phyloP scores from a whole-genome alignment of 768 basidiomycete species.

The Rhodosporidiobolus sp. region DNA sequence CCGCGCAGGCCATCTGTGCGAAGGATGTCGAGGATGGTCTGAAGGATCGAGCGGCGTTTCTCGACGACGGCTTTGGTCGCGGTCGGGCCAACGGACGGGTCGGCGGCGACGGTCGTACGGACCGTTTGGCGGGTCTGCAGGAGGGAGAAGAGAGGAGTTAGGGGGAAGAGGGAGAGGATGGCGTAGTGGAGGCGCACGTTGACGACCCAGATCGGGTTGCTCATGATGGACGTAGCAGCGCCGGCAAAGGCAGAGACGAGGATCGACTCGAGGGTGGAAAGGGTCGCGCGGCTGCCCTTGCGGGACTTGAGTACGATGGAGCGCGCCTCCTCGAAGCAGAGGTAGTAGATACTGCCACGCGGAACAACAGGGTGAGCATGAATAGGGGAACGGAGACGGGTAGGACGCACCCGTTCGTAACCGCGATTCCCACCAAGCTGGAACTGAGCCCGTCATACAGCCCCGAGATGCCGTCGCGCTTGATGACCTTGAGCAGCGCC shows the following conservation, averaged over 20 bases:
- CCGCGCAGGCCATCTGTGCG: constrained; percentile 72
- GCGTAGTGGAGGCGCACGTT: constrained; percentile 55
- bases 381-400: too few relatives aligned
- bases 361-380: too few relatives aligned
- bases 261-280: constrained; percentile 84
- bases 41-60: constrained; percentile 61
- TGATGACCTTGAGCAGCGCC: constrained; percentile 69
- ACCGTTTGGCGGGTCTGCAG: constrained; percentile 38
- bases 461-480: constrained; percentile 76
- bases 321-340: constrained; percentile 50
- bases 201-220: constrained; percentile 95
- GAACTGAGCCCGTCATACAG: constrained; percentile 84
- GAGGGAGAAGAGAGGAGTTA: neutral
- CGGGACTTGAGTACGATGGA: constrained; percentile 46
- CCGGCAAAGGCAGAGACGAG: constrained; percentile 71
- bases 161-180: constrained; percentile 22
- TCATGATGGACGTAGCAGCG: constrained; percentile 78
- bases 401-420: constrained; percentile 66
- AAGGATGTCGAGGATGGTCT: constrained; percentile 67
- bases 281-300: constrained; percentile 48
- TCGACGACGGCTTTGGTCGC: constrained; percentile 43
- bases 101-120: constrained; percentile 40
- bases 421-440: constrained; percentile 80
- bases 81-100: neutral
- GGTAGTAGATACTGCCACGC: constrained; percentile 71